Percentiles rank a stretch among this genome's conserved stretches.
Conservation (phyloP, 257 asterid genomes). For the Parsonsia alboflavescens region DNA sequence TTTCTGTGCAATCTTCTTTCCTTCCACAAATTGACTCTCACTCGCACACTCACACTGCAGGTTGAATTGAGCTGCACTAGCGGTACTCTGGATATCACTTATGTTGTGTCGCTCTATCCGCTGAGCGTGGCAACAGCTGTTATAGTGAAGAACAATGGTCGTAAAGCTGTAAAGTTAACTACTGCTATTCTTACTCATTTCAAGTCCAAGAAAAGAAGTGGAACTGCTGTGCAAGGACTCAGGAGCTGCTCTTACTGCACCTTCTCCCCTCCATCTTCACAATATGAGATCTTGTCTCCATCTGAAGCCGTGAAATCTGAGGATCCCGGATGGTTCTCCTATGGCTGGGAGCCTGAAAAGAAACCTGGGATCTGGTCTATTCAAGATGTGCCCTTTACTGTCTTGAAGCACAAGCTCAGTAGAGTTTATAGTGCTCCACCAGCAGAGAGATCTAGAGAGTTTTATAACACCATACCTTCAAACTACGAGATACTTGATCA, state of each 20-base stretch:
- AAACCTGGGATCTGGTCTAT: slow-evolving; percentile 57
- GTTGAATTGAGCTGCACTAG: slow-evolving; percentile 63
- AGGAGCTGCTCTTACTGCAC: slow-evolving; percentile 58
- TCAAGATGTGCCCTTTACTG: slow-evolving; percentile 67
- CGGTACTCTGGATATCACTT: slow-evolving; percentile 48
- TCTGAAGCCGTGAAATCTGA: slow-evolving; percentile 54
- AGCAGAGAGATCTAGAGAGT: slow-evolving; percentile 36
- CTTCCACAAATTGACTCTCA: background rate
- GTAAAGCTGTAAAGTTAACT: slow-evolving; percentile 42
- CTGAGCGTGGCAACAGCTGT: slow-evolving; percentile 71
- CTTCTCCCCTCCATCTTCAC: slow-evolving; percentile 59
- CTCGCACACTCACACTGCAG: slow-evolving; percentile 17
- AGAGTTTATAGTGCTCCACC: slow-evolving; percentile 69
- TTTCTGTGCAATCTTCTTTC: background rate
- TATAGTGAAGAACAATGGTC: slow-evolving; percentile 61
- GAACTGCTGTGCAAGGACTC: slow-evolving; percentile 64
- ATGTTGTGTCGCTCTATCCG: slow-evolving; percentile 65
- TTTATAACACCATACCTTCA: slow-evolving; percentile 53
- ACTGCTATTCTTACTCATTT: slow-evolving; percentile 61
- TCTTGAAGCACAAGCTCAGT: slow-evolving; percentile 62
- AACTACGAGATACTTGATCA: slow-evolving; percentile 71
- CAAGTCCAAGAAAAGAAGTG: slow-evolving; percentile 38
- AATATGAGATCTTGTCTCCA: slow-evolving; percentile 59
- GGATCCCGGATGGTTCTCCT: slow-evolving; percentile 60
- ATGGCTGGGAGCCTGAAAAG: slow-evolving; percentile 69